Base-by-base conservation (phyloP, 2,329 filamentous ascomycete genomes). In the Lecanoromycetidae sp. region DNA sequence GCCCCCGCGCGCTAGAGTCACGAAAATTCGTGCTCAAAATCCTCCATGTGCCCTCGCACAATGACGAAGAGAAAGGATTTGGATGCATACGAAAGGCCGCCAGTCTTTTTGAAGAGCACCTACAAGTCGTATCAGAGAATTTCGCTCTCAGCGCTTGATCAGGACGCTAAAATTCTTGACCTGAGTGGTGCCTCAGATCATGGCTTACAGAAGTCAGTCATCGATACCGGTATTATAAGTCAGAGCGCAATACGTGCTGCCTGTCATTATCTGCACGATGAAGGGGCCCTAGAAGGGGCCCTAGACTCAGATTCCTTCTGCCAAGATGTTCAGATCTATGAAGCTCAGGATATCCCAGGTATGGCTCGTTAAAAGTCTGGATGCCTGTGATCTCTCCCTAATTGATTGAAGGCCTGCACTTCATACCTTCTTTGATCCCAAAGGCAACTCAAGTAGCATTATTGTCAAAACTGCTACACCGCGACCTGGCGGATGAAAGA, bases 11-110 rank as follows among this genome's bases (percentile, higher is more conserved):
- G 22, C 26, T 9, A 5, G 9, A 29, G 32, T 25, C 38, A 42
- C 15, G 37, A 32, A 30, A 37, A 8, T 5, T 36, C n/a, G 10
- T 36, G n/a, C 23, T 17, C 20, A 7, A n/a, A n/a, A n/a, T n/a
- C n/a, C n/a, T n/a, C n/a, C n/a, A n/a, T n/a, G n/a, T n/a, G n/a
- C n/a, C n/a, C n/a, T n/a, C n/a, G n/a, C n/a, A n/a, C n/a, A n/a
- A 48, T 44, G 41, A 34, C 29, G 17, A 47, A 57, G 29, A 63
- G 64, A 35, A 58, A 61, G 52, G 55, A 55, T 30, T 68, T 88
- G 2, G 83, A 94, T 63, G 81, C 87, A 23, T 78, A 90, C 61
- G 79, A 87, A 62, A 79, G 80, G 56, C 85, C 87, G 1, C 84
- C 87, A 3, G 76, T 80, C 10, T 63, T 70, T 41, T 70, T 95